These are phyloP conservation scores for Sherardia arvensis DNA, from an alignment of 257 asterid genomes.

Conservation along the genomic window DNA sequence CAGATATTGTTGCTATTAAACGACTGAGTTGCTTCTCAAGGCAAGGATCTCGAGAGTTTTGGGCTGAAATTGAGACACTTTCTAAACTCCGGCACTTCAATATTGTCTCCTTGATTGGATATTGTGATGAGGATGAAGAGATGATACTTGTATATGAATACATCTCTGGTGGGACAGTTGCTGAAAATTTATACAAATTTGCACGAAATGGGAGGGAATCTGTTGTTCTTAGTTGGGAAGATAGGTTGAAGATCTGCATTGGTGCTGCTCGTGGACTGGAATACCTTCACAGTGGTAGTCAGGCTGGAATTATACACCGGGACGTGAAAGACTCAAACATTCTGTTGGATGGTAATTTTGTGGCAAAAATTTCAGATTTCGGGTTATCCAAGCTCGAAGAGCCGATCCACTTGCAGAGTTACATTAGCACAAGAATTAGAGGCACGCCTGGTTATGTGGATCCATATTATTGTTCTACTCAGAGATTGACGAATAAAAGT, in stretches of 20 bases:
- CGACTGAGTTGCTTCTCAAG: too few species aligned
- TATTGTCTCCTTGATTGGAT: not conserved
- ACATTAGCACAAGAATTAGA: conserved; percentile 1
- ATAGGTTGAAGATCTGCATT: conserved; percentile 15
- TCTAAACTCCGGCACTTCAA: not conserved
- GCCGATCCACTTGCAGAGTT: not conserved
- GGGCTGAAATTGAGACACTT: not conserved
- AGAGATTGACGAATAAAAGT: not conserved
- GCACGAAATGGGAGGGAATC: not conserved
- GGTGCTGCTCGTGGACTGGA: not conserved
- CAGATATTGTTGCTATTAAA: too few species aligned
- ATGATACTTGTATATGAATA: not conserved
- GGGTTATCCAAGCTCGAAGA: not conserved
- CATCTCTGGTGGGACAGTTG: not conserved
- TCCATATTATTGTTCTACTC: not conserved
- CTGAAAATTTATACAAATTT: not conserved
- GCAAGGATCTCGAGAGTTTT: not conserved
- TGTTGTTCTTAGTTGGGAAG: conserved; percentile 14
- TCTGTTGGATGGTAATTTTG: conserved; percentile 4
- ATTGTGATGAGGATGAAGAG: not conserved
- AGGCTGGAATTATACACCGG: not conserved
- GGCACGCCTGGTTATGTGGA: conserved; percentile 5
- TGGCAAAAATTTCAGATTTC: conserved; percentile 7
- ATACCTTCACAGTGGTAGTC: not conserved
- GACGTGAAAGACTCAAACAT: conserved; percentile 12